phyloP scores from a whole-genome alignment of 225 moss, liverwort and hornwort species.

The Physcomitrellopsis africana region DNA sequence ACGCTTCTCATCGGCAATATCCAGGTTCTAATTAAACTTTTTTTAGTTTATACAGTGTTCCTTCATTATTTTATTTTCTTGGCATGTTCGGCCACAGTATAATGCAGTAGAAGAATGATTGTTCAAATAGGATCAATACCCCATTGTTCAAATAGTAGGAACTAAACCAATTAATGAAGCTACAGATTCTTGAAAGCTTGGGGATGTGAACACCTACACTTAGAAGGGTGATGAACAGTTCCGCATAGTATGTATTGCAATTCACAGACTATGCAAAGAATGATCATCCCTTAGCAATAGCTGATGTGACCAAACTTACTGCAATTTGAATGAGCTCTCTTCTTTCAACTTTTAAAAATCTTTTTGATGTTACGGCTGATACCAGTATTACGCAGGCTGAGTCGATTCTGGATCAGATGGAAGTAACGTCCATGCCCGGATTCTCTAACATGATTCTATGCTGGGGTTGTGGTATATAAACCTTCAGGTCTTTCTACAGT shows the following conservation, averaged over 20 bases:
- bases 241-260: neutral
- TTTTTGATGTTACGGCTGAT: too few species aligned
- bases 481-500: slow-evolving; percentile 65
- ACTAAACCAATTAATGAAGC: slow-evolving; percentile 6
- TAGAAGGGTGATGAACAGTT: neutral
- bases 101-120: neutral
- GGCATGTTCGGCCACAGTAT: neutral
- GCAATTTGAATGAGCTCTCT: neutral
- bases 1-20: slow-evolving; percentile 60
- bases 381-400: neutral
- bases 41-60: neutral
- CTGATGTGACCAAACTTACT: neutral
- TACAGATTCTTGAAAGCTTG: neutral
- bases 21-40: slow-evolving; percentile 1
- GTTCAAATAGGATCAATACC: neutral
- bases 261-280: neutral
- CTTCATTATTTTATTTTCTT: neutral
- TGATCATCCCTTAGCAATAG: neutral
- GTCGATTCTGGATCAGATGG: neutral
- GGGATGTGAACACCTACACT: too few species aligned
- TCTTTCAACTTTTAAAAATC: too few species aligned
- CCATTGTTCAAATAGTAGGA: neutral
- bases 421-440: neutral
- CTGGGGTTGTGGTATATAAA: neutral
- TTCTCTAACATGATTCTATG: neutral